Evolutionary conservation across 495 filamentous ascomycete species (phyloP), one percentile per base, ranked within the genome.

Genomic region (Lasiosphaeris hirsuta): DNA sequence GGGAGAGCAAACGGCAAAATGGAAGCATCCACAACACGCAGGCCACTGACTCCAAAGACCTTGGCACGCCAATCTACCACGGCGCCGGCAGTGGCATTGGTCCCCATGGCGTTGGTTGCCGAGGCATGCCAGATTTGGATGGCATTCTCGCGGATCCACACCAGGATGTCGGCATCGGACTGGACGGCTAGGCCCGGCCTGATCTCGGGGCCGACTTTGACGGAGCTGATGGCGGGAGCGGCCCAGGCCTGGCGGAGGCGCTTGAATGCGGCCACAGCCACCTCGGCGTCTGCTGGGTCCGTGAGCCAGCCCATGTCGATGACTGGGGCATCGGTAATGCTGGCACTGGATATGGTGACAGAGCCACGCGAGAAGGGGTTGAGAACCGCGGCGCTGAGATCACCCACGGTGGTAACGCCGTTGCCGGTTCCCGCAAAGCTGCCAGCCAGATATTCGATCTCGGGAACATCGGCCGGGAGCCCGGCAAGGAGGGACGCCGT

Each of bases 391-490:
- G 59, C 60, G n/a, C 62, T 7, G n/a, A 73, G 5, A 78, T 79
- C 37, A 73, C 74, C 10, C 13, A 77, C 70, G 15, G 72, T 65
- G n/a, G 60, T 47, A 0, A 73, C 79, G 56, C 78, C 68, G 0
- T 69, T 78, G 10, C 55, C 49, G 43, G 84, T 76, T 13, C 65
- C 72, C 15, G 74, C 72, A 46, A 71, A 74, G 42, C 77, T 66
- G 38, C 78, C 75, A 19, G 74, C 63, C 18, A 78, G 44, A 51
- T 72, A 75, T 43, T 85, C 81, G 18, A 81, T 57, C 38, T 86
- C 83, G 1, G 84, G 84, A 80, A 78, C 85, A 57, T 84, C 81
- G 4, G 56, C 33, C 0, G 82, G 78, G 37, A 78, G 78, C 49
- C 62, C 57, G 10, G 66, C 55, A 0, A 85, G 75, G 30, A 30